Conservation (phyloP, 2,329 filamentous ascomycete genomes). For the Emericellopsis cladophorae region DNA sequence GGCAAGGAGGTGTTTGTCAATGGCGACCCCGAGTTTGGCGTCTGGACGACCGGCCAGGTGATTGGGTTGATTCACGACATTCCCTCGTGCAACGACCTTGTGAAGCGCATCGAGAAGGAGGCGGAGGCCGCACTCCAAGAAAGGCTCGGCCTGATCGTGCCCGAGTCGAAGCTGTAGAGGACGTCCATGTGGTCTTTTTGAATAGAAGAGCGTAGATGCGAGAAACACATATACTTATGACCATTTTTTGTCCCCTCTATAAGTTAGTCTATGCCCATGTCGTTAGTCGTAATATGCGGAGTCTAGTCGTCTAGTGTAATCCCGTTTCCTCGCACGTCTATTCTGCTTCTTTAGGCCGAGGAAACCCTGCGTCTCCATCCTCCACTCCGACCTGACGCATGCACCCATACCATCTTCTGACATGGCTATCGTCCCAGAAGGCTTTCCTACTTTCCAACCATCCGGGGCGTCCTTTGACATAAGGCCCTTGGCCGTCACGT, state of each 20-base stretch:
- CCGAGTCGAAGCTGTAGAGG: constrained; percentile 45
- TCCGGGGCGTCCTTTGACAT: constrained; percentile 7
- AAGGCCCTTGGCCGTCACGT: constrained; percentile 3
- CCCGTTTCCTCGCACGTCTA: neutral
- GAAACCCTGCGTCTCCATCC: neutral
- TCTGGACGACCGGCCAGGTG: constrained; percentile 95
- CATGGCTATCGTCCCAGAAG: neutral
- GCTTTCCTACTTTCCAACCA: constrained; percentile 19
- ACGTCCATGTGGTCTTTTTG: neutral
- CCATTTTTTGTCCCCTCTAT: neutral
- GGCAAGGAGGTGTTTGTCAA: constrained; percentile 86
- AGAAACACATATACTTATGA: neutral
- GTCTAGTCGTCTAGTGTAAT: neutral
- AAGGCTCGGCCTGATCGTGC: constrained; percentile 40
- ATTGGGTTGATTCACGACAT: constrained; percentile 82
- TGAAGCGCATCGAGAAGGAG: constrained; percentile 65
- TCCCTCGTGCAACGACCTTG: constrained; percentile 57
- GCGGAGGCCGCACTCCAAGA: constrained; percentile 54
- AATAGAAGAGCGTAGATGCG: neutral
- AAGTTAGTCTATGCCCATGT: neutral
- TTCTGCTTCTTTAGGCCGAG: neutral
- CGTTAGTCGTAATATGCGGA: neutral
- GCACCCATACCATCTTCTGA: too few relatives aligned
- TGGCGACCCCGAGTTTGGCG: constrained; percentile 81
- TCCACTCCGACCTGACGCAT: constrained; percentile 1